Evolutionary conservation across 371 early-diverging fungal genomes (phyloP).

Genomic region (Lichtheimia ornata): DNA sequence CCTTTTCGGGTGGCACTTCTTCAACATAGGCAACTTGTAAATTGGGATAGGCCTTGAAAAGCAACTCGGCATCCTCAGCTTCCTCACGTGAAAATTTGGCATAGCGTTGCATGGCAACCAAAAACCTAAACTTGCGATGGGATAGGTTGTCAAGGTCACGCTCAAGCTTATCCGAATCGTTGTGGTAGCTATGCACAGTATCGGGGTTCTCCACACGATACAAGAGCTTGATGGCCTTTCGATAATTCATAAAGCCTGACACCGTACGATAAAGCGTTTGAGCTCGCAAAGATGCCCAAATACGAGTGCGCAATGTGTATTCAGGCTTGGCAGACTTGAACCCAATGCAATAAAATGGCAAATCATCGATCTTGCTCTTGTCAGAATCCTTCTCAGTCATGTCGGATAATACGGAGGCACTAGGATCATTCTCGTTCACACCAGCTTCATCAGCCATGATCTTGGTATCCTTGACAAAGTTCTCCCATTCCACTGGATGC

Average conservation of each 20-base stretch:
- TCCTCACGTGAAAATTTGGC: slow-evolving; percentile 76
- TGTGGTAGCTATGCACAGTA: slow-evolving; percentile 62
- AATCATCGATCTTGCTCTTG: slow-evolving; percentile 60
- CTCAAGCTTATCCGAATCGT: slow-evolving; percentile 66
- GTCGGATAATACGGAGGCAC: slow-evolving; percentile 15
- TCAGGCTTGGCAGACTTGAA: slow-evolving; percentile 84
- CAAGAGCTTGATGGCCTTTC: slow-evolving; percentile 79
- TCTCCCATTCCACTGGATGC: slow-evolving; percentile 87
- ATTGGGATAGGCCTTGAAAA: slow-evolving; percentile 78
- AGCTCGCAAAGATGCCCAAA: slow-evolving; percentile 88
- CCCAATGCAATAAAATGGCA: slow-evolving; percentile 83
- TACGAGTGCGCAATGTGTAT: slow-evolving; percentile 83
- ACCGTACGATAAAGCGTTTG: slow-evolving; percentile 90
- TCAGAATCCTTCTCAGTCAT: slow-evolving; percentile 14
- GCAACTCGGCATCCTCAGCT: slow-evolving; percentile 76
- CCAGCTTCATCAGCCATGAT: slow-evolving; percentile 65
- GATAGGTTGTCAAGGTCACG: slow-evolving; percentile 69
- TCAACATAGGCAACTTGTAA: slow-evolving; percentile 86
- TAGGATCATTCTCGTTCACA: slow-evolving; percentile 15
- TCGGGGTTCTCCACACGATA: slow-evolving; percentile 85
- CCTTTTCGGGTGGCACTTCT: slow-evolving; percentile 54
- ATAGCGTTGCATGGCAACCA: slow-evolving; percentile 90
- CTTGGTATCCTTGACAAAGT: slow-evolving; percentile 89
- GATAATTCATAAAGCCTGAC: slow-evolving; percentile 90
- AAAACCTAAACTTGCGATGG: slow-evolving; percentile 79